Conservation (phyloP, 345 rosid species). For the Turnera subulata region DNA sequence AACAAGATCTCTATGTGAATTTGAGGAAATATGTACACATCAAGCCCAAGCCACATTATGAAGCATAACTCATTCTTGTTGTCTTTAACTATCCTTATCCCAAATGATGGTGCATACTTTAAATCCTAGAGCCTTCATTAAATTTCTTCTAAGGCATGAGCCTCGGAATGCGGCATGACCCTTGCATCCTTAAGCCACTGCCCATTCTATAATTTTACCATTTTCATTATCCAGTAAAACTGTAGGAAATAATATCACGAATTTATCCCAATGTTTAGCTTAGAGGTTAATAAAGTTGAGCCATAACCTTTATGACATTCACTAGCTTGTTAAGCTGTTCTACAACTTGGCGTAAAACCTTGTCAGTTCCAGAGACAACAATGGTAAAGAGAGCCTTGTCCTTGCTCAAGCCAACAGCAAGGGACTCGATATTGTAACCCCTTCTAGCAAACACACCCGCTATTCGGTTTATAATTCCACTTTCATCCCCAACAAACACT, state of each 20-base stretch:
- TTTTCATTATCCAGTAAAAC: neutral
- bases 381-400: conserved; percentile 91
- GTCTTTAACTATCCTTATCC: too few species aligned
- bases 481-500: conserved; percentile 93
- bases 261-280: neutral
- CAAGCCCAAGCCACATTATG: too few species aligned
- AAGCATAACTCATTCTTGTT: too few species aligned
- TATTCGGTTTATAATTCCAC: conserved; percentile 89
- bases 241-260: neutral
- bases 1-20: too few species aligned
- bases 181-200: too few species aligned
- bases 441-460: conserved; percentile 93
- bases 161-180: neutral
- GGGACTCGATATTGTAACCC: conserved; percentile 90
- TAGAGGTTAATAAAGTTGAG: neutral
- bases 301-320: conserved; percentile 71
- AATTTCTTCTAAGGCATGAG: neutral
- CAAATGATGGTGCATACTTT: too few species aligned
- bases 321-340: conserved; percentile 96
- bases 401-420: conserved; percentile 88
- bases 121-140: too few species aligned
- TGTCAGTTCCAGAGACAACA: conserved; percentile 80
- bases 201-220: neutral
- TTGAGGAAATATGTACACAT: too few species aligned
- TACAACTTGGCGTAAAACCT: conserved; percentile 67